Percentiles rank a stretch among this genome's conserved stretches.
Evolutionary conservation across 2,329 filamentous ascomycete species (phyloP).

Genomic region (Zasmidium cellare): DNA sequence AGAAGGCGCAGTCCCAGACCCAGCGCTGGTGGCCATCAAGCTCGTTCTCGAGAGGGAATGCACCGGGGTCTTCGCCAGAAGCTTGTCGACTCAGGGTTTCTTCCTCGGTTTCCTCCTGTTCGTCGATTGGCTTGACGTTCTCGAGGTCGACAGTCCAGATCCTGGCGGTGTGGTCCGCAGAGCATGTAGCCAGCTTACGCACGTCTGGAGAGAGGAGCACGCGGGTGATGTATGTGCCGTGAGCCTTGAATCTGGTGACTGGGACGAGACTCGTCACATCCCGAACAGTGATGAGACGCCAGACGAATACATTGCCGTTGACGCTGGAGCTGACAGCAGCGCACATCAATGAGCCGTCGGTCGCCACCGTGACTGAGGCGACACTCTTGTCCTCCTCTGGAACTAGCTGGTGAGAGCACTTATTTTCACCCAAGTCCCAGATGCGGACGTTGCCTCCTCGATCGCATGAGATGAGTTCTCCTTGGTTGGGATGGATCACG

Average conservation of each 20-base stretch:
- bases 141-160: slow-evolving; percentile 90
- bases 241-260: slow-evolving; percentile 84
- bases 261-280: slow-evolving; percentile 83
- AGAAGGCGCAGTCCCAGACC: slow-evolving; percentile 98
- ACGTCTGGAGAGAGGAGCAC: slow-evolving; percentile 91
- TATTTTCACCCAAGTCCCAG: slow-evolving; percentile 96
- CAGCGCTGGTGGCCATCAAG: slow-evolving; percentile 89
- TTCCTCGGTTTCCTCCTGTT: slow-evolving; percentile 19
- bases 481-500: slow-evolving; percentile 98
- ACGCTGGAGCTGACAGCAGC: slow-evolving; percentile 74
- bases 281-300: slow-evolving; percentile 82
- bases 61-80: slow-evolving; percentile 45
- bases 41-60: slow-evolving; percentile 80
- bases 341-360: slow-evolving; percentile 87
- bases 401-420: slow-evolving; percentile 92
- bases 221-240: slow-evolving; percentile 89
- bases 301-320: slow-evolving; percentile 95
- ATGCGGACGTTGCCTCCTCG: slow-evolving; percentile 88
- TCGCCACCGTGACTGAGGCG: slow-evolving; percentile 92
- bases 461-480: slow-evolving; percentile 96
- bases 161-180: slow-evolving; percentile 89
- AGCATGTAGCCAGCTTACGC: slow-evolving; percentile 90
- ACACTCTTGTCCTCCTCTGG: slow-evolving; percentile 94
- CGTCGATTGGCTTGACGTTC: slow-evolving; percentile 18
- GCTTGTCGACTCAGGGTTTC: slow-evolving; percentile 5